Conservation (phyloP, 208 protist genomes). For the Trypanosoma congolense region DNA sequence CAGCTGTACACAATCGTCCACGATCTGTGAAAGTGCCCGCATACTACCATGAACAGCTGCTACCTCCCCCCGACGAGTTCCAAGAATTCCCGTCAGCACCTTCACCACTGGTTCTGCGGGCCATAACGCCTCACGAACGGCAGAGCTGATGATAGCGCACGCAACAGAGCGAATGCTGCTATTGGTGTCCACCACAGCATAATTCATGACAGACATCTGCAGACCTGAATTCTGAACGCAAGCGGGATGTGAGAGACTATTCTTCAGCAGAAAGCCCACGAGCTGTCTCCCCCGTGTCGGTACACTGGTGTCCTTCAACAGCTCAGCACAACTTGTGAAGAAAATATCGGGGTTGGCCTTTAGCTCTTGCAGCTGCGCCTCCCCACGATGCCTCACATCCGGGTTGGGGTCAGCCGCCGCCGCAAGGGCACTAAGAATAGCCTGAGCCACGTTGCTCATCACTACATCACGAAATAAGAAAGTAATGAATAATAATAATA, state of each 20-base stretch:
- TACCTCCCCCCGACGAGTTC: constrained; percentile 29
- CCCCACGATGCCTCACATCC: constrained; percentile 48
- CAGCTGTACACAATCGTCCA: constrained; percentile 55
- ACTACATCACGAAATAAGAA: constrained; percentile 2
- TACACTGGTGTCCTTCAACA: constrained; percentile 42
- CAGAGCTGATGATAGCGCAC: constrained; percentile 64
- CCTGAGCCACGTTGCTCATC: constrained; percentile 34
- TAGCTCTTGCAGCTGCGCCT: constrained; percentile 55
- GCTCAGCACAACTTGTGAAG: constrained; percentile 58
- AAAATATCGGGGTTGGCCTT: constrained; percentile 39
- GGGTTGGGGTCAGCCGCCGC: constrained; percentile 55
- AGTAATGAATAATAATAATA: constrained; percentile 12
- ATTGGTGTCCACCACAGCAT: constrained; percentile 57
- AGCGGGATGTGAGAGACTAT: constrained; percentile 48
- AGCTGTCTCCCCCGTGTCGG: constrained; percentile 46
- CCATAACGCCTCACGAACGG: constrained; percentile 71
- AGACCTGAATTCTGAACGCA: constrained; percentile 47
- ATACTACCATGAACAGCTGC: constrained; percentile 65
- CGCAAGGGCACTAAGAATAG: constrained; percentile 58
- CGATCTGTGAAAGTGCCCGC: constrained; percentile 67
- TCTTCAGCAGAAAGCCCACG: constrained; percentile 73
- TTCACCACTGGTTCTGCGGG: constrained; percentile 38
- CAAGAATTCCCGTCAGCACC: constrained; percentile 32
- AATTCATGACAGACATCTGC: constrained; percentile 45
- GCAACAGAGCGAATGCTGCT: constrained; percentile 66